Evolutionary conservation across 768 basidiomycete species (phyloP), one percentile per base, ranked within the genome.

Genomic region (Lactarius vividus): DNA sequence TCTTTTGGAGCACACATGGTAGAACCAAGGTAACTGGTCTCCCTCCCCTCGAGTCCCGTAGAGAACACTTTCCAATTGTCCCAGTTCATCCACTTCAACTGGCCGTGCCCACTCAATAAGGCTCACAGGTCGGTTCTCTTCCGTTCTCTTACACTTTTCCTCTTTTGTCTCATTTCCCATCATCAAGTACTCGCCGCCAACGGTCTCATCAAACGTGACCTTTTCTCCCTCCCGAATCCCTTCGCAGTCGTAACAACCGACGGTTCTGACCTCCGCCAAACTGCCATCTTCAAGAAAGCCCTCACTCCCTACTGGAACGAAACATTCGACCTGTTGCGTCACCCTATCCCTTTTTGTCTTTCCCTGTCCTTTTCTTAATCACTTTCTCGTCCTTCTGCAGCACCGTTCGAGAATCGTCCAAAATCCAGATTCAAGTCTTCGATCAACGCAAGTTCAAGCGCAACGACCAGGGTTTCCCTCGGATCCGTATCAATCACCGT

Each of bases 361-460:
- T 10, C 33, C 33, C 33, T 31, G 31, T 59, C 11, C n/a, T 1
- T 49, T n/a, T 26, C 11, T n/a, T 23, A 18, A 28, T 16, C 62
- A 15, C 37, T 33, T 67, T 23, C 62, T 63, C 69, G 35, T 33
- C 42, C 63, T 40, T 66, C 49, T 29, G 4, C 69, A 92, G 92
- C 69, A 82, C 81, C 67, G 85, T 94, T 69, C 88, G 84, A 54
- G 87, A 85, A 67, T 86, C 86, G 33, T 94, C 92, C 40, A 81
- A 85, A 71, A 83, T 96, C 72, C 82, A 84, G 29, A 90, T 96
- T 55, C 92, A 96, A 78, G 85, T 96, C 65, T 94, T 95, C 73
- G 94, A 96, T 81, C 88, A 93, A 76, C 84, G 86, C 73, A 93
- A 91, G 76, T 94, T 92, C 79, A 93, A 84, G 79, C 87, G 87